Percentiles rank a stretch among this genome's conserved stretches.
phyloP scores from a whole-genome alignment of 1,284 basidiomycete genomes.

The Blastosporella zonata region DNA sequence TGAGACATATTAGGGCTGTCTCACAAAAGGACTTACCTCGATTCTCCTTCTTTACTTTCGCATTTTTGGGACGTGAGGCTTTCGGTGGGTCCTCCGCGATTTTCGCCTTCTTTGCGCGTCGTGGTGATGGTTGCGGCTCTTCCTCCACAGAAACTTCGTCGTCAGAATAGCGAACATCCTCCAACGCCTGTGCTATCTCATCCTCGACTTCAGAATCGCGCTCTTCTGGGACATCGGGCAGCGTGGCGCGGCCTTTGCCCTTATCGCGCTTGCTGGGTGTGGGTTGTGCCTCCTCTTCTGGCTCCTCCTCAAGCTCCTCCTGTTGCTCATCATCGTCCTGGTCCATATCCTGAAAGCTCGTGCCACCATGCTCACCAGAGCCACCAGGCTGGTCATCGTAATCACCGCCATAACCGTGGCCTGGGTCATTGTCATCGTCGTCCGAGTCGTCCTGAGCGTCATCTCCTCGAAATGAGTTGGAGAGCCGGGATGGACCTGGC shows the following conservation, averaged over 20 bases:
- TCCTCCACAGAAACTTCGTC: conserved; percentile 32
- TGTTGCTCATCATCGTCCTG: conserved; percentile 43
- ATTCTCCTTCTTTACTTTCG: conserved; percentile 39
- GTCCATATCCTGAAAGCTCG: conserved; percentile 47
- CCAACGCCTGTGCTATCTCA: conserved; percentile 49
- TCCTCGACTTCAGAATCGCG: conserved; percentile 41
- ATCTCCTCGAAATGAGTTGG: conserved; percentile 31
- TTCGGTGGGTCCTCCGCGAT: conserved; percentile 25
- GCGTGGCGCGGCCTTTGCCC: conserved; percentile 21
- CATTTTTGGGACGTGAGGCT: conserved; percentile 18
- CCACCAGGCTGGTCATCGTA: conserved; percentile 31
- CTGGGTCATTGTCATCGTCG: conserved; percentile 23
- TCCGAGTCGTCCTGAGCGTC: conserved; percentile 32
- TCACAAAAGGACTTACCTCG: conserved; percentile 24
- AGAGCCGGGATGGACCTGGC: conserved; percentile 44
- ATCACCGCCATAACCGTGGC: conserved; percentile 9
- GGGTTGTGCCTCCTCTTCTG: conserved; percentile 20
- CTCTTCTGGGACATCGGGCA: conserved; percentile 22
- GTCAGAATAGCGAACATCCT: conserved; percentile 32
- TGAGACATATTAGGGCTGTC: not conserved
- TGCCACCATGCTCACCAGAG: conserved; percentile 29
- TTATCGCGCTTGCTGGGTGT: conserved; percentile 23
- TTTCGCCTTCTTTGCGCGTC: conserved; percentile 35
- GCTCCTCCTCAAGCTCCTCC: conserved; percentile 29
- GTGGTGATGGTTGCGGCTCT: conserved; percentile 25